Evolutionary conservation across 345 rosid genomes (phyloP), one percentile per base, ranked within the genome.

Genomic region (Citrus mangshanensis): DNA sequence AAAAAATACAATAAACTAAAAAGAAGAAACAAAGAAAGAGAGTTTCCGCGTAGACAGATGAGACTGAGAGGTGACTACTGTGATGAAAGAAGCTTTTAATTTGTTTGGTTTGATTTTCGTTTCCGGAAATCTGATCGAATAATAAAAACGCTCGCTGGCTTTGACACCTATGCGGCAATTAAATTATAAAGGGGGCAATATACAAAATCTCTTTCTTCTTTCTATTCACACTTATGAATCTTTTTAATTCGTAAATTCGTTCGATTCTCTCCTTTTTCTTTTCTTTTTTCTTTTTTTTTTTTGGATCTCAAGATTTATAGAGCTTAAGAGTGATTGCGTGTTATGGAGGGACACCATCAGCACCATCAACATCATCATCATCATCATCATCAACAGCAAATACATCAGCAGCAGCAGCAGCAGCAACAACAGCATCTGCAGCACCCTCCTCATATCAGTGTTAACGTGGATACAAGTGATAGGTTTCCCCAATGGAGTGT

Each of bases 401-500:
- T 80, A 35, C 86, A 81, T 28, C 88, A 76, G 28, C 85, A 84
- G 42, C 93, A 81, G 2, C 93, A 81, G 2, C 91, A 76, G 0
- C 38, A 72, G 2, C 89, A 81, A 1, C 90, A 70, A 4, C 93
- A 71, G 7, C 91, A 72, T 5, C 92, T 28, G 19, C 86, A 70
- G 25, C 95, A 82, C 22, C 82, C 80, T 22, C 91, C 82, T 7
- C 87, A 85, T 46, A 80, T 70, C 59, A 83, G 87, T 61, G 88
- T 82, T 40, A 86, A 82, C 78, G 88, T 76, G 60, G 87, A 87
- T 7, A 38, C 86, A 18, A 8, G 82, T n/a, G 99, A 96, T 68
- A 89, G 98, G 89, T 94, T 92, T 82, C 99, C 99, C 22, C 99
- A 96, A 88, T 96, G 99, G 99, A 93, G 93, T 79, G 21, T 85